Percentiles rank a stretch among this genome's conserved stretches.
These are phyloP conservation scores for Sugiyamaella sp. DNA, from an alignment of 1,139 yeast species.

Conservation along the genomic window DNA sequence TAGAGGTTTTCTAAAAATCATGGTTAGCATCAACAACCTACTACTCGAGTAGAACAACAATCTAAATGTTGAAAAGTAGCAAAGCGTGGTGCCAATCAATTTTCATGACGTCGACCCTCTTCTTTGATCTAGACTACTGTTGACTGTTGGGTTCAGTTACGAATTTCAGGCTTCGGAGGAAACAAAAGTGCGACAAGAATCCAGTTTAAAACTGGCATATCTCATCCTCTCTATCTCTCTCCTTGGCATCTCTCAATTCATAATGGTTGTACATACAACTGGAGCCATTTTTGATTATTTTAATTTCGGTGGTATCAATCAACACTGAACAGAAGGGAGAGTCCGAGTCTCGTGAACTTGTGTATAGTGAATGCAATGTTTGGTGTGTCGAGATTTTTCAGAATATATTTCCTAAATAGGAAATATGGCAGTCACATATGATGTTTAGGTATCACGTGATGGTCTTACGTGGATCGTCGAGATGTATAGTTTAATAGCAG, in stretches of 20 bases:
- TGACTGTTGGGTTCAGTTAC: neutral
- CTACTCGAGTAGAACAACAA: slow-evolving; percentile 40
- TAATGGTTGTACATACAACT: slow-evolving; percentile 62
- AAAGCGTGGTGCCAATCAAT: slow-evolving; percentile 27
- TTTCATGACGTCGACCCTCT: slow-evolving; percentile 17
- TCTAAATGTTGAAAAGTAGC: slow-evolving; percentile 31
- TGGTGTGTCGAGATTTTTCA: neutral
- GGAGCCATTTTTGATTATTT: slow-evolving; percentile 66
- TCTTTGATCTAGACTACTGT: slow-evolving; percentile 14
- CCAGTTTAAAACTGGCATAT: slow-evolving; percentile 34
- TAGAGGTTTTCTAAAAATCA: slow-evolving; percentile 58
- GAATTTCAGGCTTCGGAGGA: slow-evolving; percentile 29
- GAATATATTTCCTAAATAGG: slow-evolving; percentile 13
- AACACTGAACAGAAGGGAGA: neutral
- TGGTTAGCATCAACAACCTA: slow-evolving; percentile 49
- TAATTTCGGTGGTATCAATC: neutral
- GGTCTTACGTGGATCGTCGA: no score
- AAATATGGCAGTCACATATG: slow-evolving; percentile 6
- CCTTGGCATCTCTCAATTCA: slow-evolving; percentile 27
- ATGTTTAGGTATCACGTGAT: slow-evolving; percentile 1
- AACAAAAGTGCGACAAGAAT: slow-evolving; percentile 33
- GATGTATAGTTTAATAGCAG: no score
- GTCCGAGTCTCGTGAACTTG: neutral
- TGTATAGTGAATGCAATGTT: neutral
- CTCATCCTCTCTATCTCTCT: slow-evolving; percentile 18